Percentiles rank a stretch among this genome's conserved stretches.
Conservation (phyloP, 768 basidiomycete genomes). For the Phallus indusiatus region DNA sequence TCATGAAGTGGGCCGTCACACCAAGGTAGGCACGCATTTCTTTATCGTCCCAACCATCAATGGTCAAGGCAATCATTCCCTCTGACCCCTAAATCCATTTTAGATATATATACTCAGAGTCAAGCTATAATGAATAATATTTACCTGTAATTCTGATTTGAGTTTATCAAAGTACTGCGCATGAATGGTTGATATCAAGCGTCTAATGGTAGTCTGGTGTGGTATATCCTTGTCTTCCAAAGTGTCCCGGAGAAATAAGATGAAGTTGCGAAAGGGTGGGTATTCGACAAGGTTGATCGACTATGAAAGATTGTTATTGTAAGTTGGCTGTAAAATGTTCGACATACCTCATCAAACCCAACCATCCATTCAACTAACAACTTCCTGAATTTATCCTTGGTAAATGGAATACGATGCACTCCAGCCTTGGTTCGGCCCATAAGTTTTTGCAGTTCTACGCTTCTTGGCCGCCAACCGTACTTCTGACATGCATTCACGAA, state of each 20-base stretch:
- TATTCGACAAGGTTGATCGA: constrained; percentile 30
- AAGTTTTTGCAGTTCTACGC: neutral
- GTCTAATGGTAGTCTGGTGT: constrained; percentile 23
- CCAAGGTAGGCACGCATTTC: neutral
- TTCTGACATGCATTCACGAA: neutral
- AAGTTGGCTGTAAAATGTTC: neutral
- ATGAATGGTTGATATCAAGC: constrained; percentile 21
- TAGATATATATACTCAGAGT: neutral
- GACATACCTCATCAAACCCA: neutral
- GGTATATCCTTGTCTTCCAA: constrained; percentile 26
- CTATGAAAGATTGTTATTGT: constrained; percentile 12
- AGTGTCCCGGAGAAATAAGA: constrained; percentile 19
- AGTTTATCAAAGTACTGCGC: constrained; percentile 16
- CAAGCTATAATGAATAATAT: neutral
- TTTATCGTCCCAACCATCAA: constrained; percentile 1
- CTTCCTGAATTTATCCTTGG: neutral
- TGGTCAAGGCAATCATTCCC: neutral
- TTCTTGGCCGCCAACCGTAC: neutral
- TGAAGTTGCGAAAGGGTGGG: constrained; percentile 23
- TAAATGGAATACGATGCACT: neutral
- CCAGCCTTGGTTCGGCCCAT: neutral
- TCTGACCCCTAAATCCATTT: too few species aligned
- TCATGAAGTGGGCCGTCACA: neutral
- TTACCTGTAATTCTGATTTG: constrained; percentile 18
- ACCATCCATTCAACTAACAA: neutral